Evolutionary conservation across 2,329 filamentous ascomycete species (phyloP).

Genomic region (Chaetothyriales sp.): DNA sequence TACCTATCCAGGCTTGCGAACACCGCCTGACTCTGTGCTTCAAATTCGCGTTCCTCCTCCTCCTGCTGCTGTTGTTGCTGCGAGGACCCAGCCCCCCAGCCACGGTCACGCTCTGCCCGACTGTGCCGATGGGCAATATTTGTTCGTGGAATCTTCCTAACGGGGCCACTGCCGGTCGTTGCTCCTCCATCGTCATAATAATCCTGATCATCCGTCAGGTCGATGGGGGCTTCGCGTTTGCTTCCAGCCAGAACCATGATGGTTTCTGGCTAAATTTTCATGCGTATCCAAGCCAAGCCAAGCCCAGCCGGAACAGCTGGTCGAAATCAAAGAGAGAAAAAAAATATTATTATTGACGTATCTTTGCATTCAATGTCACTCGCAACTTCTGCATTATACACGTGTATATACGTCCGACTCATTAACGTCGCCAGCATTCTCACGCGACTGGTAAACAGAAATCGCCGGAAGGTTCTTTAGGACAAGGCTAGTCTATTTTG

Average conservation of each 20-base stretch:
- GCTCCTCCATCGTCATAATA: background rate
- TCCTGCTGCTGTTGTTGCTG: slow-evolving; percentile 15
- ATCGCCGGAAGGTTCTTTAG: too few relatives aligned
- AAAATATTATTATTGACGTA: too few relatives aligned
- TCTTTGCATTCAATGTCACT: too few relatives aligned
- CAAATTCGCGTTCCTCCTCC: slow-evolving; percentile 12
- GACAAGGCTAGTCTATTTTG: too few relatives aligned
- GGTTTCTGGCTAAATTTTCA: background rate
- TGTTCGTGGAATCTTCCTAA: slow-evolving; percentile 29
- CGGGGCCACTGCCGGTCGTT: background rate
- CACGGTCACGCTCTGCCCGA: slow-evolving; percentile 4
- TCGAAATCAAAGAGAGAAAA: too few relatives aligned
- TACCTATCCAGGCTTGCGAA: slow-evolving; percentile 14
- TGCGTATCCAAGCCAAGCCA: too few relatives aligned
- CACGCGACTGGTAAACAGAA: too few relatives aligned
- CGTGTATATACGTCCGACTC: too few relatives aligned
- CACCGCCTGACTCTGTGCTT: slow-evolving; percentile 13
- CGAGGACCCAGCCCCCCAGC: slow-evolving; percentile 11
- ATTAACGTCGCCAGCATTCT: too few relatives aligned
- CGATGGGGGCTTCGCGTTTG: background rate
- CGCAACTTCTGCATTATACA: too few relatives aligned
- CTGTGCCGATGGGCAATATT: background rate
- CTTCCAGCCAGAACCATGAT: background rate
- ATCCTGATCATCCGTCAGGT: background rate
- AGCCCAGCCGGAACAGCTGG: too few relatives aligned